Evolutionary conservation across 2,329 filamentous ascomycete species (phyloP).

Genomic region (Verticillium longisporum): DNA sequence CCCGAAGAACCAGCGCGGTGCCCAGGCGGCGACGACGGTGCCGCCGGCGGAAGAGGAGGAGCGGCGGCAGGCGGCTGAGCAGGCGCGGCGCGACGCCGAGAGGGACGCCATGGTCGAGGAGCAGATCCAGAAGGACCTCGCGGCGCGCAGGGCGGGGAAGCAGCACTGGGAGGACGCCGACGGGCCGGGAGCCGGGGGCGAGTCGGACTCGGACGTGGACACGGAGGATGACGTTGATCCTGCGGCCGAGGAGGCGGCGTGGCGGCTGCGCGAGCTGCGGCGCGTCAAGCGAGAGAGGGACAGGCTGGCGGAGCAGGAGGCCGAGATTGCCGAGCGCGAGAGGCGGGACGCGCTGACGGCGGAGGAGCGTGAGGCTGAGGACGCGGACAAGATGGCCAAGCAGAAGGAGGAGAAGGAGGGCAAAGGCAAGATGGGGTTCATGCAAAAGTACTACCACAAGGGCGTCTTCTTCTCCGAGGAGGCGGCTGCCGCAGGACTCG

Average conservation of each 20-base stretch:
- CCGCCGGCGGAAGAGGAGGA: constrained; percentile 24
- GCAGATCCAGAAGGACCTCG: constrained; percentile 76
- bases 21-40: constrained; percentile 8
- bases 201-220: constrained; percentile 66
- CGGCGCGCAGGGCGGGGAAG: constrained; percentile 66
- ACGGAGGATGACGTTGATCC: constrained; percentile 84
- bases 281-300: constrained; percentile 83
- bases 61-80: constrained; percentile 44
- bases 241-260: constrained; percentile 82
- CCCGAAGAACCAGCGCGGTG: constrained; percentile 47
- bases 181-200: constrained; percentile 46
- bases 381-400: constrained; percentile 66
- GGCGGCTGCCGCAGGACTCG: constrained; percentile 65
- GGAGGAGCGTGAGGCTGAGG: constrained; percentile 80
- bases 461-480: constrained; percentile 93
- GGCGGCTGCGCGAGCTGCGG: constrained; percentile 87
- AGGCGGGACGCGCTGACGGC: constrained; percentile 78
- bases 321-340: constrained; percentile 83
- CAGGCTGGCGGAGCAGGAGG: constrained; percentile 75
- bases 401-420: constrained; percentile 75
- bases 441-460: constrained; percentile 97
- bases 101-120: constrained; percentile 79
- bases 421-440: constrained; percentile 76
- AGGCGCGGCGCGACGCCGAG: constrained; percentile 59
- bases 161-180: constrained; percentile 74